Base-by-base conservation (phyloP, 1,284 basidiomycete genomes). In the Erythrobasidium hasegawianum region DNA sequence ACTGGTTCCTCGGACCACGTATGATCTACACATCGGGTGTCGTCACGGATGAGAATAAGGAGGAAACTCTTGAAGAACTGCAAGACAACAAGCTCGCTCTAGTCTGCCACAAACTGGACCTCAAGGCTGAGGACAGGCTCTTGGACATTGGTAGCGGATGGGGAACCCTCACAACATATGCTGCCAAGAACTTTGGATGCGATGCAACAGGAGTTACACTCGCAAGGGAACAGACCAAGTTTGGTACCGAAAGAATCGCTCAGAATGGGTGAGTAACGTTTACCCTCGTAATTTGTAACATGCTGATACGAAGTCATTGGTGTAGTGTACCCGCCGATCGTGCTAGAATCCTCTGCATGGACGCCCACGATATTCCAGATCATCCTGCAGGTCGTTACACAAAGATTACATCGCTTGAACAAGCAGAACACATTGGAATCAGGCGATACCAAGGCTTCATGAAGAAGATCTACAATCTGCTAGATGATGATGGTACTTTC, bases 371-470 rank as follows among this genome's bases (percentile, higher is more conserved):
- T 68, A 89, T 97, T 71, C 92, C 92, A 41, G 84, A 85, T 53
- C 84, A 85, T 26, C 83, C 84, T 64, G 89, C 87, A 61, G 85
- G 85, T 65, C 69, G 76, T 69, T 99, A 88, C 78, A 88, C 85
- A 77, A 98, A 98, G 82, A 98, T 99, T 70, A 90, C 95, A 59
- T 88, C 87, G 73, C 83, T 99, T 73, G 95, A 99, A 80, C 98
- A 98, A 95, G 95, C 95, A 40, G 96, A 99, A 85, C 93, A 97
- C 75, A 96, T 99, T 70, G 95, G 95, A 67, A 87, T 99, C 76
- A 86, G 91, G 72, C 88, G 92, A 69, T 99, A 99, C 79, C 83
- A 84, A 54, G 79, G 86, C 49, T 99, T 96, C 85, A 83, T 98
- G 72, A 81, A 82, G 38, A 90, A 97, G 78, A 86, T 99, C 66